These are phyloP conservation scores for Hypericum androsaemum DNA, from an alignment of 345 rosid species.

Conservation along the genomic window DNA sequence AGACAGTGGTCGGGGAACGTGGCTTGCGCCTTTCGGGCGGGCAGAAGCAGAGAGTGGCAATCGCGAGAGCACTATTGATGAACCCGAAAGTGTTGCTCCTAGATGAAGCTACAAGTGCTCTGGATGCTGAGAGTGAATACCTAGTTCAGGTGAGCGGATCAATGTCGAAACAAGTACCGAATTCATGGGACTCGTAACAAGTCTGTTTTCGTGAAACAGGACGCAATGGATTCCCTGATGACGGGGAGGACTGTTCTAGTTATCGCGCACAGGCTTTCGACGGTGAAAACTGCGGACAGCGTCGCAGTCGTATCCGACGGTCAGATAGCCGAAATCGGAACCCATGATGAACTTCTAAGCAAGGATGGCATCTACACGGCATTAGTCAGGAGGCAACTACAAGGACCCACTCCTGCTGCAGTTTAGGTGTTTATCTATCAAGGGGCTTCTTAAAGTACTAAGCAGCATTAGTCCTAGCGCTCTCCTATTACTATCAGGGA, in stretches of 20 bases:
- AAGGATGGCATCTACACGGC: slow-evolving; percentile 52
- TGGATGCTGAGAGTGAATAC: slow-evolving; percentile 91
- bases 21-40: slow-evolving; percentile 93
- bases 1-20: slow-evolving; percentile 79
- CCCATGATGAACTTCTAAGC: slow-evolving; percentile 34
- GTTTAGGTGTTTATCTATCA: too few relatives aligned
- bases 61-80: slow-evolving; percentile 84
- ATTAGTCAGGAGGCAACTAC: slow-evolving; percentile 65
- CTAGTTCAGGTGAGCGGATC: slow-evolving; percentile 80
- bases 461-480: too few relatives aligned
- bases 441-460: too few relatives aligned
- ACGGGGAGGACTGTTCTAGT: slow-evolving; percentile 87
- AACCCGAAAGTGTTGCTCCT: slow-evolving; percentile 72
- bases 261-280: slow-evolving; percentile 89
- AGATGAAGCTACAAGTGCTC: slow-evolving; percentile 97
- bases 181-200: too few relatives aligned
- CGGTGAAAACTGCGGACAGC: slow-evolving; percentile 69
- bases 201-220: slow-evolving; percentile 24
- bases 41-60: slow-evolving; percentile 86
- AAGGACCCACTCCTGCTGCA: slow-evolving; percentile 16
- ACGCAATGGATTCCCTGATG: slow-evolving; percentile 96
- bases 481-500: too few relatives aligned
- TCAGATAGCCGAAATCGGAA: slow-evolving; percentile 41
- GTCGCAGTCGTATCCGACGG: slow-evolving; percentile 89
- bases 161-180: too few relatives aligned